Evolutionary conservation across 148 eudicot genomes (phyloP), one percentile per base, ranked within the genome.

Genomic region (Suaeda aralocaspica): DNA sequence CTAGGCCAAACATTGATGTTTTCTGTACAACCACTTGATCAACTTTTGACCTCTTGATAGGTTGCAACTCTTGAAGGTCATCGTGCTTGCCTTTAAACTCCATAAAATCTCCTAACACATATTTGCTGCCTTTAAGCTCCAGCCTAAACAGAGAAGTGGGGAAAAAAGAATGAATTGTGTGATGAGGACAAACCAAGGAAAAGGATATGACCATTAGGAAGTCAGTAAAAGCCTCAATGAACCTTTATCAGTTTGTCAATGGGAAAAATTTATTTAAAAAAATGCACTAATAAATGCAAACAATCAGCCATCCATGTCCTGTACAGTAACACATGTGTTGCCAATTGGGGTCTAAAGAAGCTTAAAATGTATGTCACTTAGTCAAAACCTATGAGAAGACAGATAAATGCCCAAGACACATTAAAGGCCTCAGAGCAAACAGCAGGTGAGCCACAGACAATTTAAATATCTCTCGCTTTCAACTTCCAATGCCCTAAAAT

Each of bases 11-110:
- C 87, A 89, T 86, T 76, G 97, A 87, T 25, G 89, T 83, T 78
- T 84, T 91, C 74, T 91, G 96, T 76, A 93, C 80, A 50, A 76
- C 67, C 75, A 93, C 24, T 31, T 72, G 91, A 53, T 85, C 77
- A 68, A 93, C 87, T 87, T 93, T 93, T 39, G 98, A 93, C 80
- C 98, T 84, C 79, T 76, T 91, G 46, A 93, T 84, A 69, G 69
- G 76, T 75, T 85, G 78, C 59, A 93, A 81, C 15, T 80, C 82
- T 76, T 83, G 83, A 45, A 81, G 53, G 77, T 93, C 96, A 30
- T 93, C 98, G 30, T 79, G 79, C 81, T 91, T 88, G 76, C 98
- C 98, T 83, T 87, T 90, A 67, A 93, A 90, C 76, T 88, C 96
- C 61, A 85, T 42, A 81, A 90, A 93, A 61, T 91, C 95, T 76